Percentiles rank a stretch among this genome's conserved stretches.
These are phyloP conservation scores for Magnolia changhungtana DNA, from an alignment of 164 flowering plant genomes.

Conservation along the genomic window DNA sequence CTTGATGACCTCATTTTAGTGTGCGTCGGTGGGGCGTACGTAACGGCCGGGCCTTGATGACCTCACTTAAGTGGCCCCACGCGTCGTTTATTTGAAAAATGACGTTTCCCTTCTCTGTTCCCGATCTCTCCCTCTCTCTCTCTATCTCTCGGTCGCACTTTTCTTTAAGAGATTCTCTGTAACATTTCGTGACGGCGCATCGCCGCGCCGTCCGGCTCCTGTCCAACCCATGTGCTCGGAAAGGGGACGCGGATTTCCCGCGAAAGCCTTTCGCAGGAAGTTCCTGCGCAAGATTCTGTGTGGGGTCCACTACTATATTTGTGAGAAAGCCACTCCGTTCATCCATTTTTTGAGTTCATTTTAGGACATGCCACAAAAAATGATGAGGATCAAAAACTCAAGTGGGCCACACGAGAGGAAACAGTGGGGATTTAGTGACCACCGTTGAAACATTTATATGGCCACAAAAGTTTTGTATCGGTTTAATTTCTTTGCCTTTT, in stretches of 20 bases:
- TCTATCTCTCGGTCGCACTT: constrained; percentile 16
- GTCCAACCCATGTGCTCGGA: constrained; percentile 46
- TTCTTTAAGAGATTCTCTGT: constrained; percentile 1
- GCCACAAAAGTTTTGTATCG: no score
- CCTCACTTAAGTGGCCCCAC: constrained; percentile 35
- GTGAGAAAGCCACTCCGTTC: no score
- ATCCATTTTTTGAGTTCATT: no score
- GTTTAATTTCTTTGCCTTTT: no score
- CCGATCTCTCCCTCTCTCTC: neutral
- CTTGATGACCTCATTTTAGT: no score
- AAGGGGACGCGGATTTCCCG: constrained; percentile 48
- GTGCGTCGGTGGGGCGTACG: constrained; percentile 26
- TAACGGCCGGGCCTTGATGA: constrained; percentile 41
- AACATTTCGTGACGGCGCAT: constrained; percentile 50
- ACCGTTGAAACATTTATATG: no score
- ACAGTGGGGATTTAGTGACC: no score
- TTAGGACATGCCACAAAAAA: no score
- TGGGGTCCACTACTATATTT: no score
- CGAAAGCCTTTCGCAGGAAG: constrained; percentile 25
- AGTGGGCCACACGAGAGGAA: no score
- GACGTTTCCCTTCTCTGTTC: constrained; percentile 8
- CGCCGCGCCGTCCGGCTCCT: constrained; percentile 77
- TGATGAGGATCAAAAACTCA: no score
- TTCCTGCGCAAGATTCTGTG: no score
- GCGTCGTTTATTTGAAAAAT: constrained; percentile 27